Conservation (phyloP, 2,329 filamentous ascomycete genomes). For the Myrmaecium sp. region DNA sequence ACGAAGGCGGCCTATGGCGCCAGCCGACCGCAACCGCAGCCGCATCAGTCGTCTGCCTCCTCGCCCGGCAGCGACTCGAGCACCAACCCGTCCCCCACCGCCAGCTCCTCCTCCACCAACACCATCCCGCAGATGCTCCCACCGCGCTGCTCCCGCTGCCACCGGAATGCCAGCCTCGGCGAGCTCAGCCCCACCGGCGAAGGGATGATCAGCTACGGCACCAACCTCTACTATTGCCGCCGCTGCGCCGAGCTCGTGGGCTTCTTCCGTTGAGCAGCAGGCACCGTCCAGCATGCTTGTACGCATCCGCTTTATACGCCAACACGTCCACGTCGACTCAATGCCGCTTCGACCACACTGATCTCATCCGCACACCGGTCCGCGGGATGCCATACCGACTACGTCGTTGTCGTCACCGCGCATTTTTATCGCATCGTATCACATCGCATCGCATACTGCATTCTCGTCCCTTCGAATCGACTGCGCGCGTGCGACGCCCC, state of each 20-base stretch:
- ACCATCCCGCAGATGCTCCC: slow-evolving; percentile 2
- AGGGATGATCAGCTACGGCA: slow-evolving; percentile 20
- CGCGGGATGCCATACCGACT: too few relatives aligned
- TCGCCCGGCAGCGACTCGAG: slow-evolving; percentile 2
- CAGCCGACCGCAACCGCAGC: slow-evolving; percentile 11
- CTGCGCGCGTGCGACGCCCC: too few relatives aligned
- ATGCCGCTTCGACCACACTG: too few relatives aligned
- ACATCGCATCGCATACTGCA: too few relatives aligned
- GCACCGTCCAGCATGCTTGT: too few relatives aligned
- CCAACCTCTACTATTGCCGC: slow-evolving; percentile 23
- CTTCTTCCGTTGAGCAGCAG: too few relatives aligned
- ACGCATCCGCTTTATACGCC: too few relatives aligned
- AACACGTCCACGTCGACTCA: too few relatives aligned
- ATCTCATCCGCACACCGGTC: too few relatives aligned
- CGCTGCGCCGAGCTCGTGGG: slow-evolving; percentile 24
- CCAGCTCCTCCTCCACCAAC: slow-evolving; percentile 2
- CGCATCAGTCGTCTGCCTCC: slow-evolving; percentile 5
- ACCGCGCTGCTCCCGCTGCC: slow-evolving; percentile 8
- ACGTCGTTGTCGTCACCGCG: too few relatives aligned
- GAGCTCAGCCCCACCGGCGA: slow-evolving; percentile 6
- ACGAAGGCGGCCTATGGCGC: slow-evolving; percentile 16
- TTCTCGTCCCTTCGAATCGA: too few relatives aligned
- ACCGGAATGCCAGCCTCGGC: slow-evolving; percentile 3
- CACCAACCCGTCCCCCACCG: slow-evolving; percentile 1
- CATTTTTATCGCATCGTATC: too few relatives aligned